Evolutionary conservation across 2,329 filamentous ascomycete species (phyloP), one percentile per base, ranked within the genome.

Genomic region (Ambrosiella xylebori): DNA sequence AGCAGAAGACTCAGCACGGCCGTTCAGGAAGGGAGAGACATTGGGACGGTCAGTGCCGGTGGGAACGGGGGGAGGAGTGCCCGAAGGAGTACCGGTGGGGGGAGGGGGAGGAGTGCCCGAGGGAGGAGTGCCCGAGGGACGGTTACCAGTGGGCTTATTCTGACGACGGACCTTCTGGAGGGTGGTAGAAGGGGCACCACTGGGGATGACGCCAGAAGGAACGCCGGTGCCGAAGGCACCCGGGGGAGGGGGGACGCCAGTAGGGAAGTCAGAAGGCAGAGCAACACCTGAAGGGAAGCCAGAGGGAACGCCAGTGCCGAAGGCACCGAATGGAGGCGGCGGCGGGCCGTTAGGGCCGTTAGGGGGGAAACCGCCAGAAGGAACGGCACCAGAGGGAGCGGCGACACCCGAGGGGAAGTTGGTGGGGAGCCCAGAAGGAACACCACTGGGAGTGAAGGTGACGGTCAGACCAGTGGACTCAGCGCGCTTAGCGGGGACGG

Each of bases 131-230:
- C 38, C 47, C 11, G n/a, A 13, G 44, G 44, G 44, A 17, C 11
- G 44, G 11, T 47, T 47, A 17, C 44, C n/a, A 19, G 44, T 47
- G n/a, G 44, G 44, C 44, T 47, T 47, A 11, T 40, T 47, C 57
- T 52, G 54, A 49, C 49, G 56, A n/a, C 40, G 50, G 45, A 57
- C 56, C 54, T 44, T 60, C 54, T 35, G 35, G 36, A 54, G 39
- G 13, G 58, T 57, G 52, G 58, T 57, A 45, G 44, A 47, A 36
- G 54, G 56, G 13, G 19, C 11, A 6, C 35, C 45, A 15, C 45
- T 51, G 12, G 55, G 55, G 8, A n/a, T 8, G 39, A 12, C 40
- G 41, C 15, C n/a, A 13, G 54, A 37, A 7, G 39, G 17, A 1
- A 52, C 15, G 27, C 49, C 15, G 4, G 27, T 13, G 1, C 50